These are phyloP conservation scores for Millerago galiae DNA, from an alignment of 805 yeast genomes.

Conservation along the genomic window DNA sequence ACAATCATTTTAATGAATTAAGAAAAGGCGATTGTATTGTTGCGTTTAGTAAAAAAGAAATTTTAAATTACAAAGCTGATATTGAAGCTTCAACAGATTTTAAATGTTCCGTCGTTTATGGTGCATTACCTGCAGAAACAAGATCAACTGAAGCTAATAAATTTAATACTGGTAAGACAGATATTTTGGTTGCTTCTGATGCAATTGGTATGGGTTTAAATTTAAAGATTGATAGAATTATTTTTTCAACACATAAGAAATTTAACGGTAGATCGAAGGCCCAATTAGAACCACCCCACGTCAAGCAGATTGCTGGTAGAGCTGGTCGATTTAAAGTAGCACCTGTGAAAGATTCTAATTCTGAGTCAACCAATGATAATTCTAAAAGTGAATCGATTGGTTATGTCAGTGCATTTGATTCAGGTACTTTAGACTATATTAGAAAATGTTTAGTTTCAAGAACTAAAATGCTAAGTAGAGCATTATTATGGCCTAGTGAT, in stretches of 20 bases:
- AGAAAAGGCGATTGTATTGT: constrained; percentile 83
- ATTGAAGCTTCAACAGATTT: constrained; percentile 59
- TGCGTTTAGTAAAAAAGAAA: constrained; percentile 71
- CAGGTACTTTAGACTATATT: constrained; percentile 39
- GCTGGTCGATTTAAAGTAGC: constrained; percentile 74
- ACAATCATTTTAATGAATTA: constrained; percentile 33
- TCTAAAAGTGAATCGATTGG: constrained; percentile 30
- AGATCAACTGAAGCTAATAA: constrained; percentile 75
- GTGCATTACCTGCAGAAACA: constrained; percentile 93
- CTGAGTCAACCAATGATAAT: neutral
- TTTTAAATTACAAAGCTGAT: constrained; percentile 58
- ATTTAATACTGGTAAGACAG: constrained; percentile 75
- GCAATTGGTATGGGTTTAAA: constrained; percentile 98
- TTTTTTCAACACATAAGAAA: constrained; percentile 64
- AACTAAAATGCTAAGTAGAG: constrained; percentile 46
- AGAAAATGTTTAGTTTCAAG: constrained; percentile 43
- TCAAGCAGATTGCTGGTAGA: constrained; percentile 92
- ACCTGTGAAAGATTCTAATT: constrained; percentile 11
- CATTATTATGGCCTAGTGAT: constrained; percentile 77
- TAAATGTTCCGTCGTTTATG: constrained; percentile 86
- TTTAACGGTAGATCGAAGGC: constrained; percentile 55
- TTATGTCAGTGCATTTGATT: constrained; percentile 47
- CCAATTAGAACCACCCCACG: constrained; percentile 52
- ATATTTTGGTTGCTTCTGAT: constrained; percentile 89
- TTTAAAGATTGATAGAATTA: constrained; percentile 70